Evolutionary conservation across 1,284 basidiomycete species (phyloP), one percentile per base, ranked within the genome.

Genomic region (Gastroboletus turbinatus): DNA sequence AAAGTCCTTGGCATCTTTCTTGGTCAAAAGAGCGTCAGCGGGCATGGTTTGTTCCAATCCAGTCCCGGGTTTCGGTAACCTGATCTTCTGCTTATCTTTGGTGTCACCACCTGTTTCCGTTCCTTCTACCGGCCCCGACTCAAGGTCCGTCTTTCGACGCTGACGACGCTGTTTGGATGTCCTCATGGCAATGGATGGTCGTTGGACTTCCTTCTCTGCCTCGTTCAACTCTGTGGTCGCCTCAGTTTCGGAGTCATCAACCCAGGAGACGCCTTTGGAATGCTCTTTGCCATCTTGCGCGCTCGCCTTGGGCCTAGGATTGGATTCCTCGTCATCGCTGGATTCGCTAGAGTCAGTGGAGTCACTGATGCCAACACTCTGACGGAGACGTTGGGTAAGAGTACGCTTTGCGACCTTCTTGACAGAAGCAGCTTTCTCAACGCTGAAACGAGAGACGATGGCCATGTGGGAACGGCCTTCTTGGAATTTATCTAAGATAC

Each of bases 381-480:
- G 76, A 46, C 82, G 78, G 19, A 88, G 74, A 50, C 87, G 84
- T 59, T 87, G 84, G 0, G 87, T 88, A n/a, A 90, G 76, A 17
- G 85, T 84, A 44, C 80, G 79, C 67, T 88, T 90, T 50, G 57
- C 57, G 3, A 60, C 69, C 42, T 62, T 78, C 59, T 73, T 71
- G 48, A 71, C 60, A 7, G 76, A 75, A 4, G 71, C 65, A 21
- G 71, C 82, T 62, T 83, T 80, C 59, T 81, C 76, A 32, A 78
- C 75, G 47, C 82, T 84, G 64, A 81, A 78, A 46, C 88, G 82
- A 55, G 84, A 85, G 59, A 96, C 92, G 60, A 96, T 89, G 30
- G 94, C 94, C 82, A 96, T 94, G 69, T 96, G 94, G 42, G 88
- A 92, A 39, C 92, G 82, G 11, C 94, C 94, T 67, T 95, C 92